phyloP scores from a whole-genome alignment of 1,284 basidiomycete species.

The Ceratorhiza oryzae-sativae region DNA sequence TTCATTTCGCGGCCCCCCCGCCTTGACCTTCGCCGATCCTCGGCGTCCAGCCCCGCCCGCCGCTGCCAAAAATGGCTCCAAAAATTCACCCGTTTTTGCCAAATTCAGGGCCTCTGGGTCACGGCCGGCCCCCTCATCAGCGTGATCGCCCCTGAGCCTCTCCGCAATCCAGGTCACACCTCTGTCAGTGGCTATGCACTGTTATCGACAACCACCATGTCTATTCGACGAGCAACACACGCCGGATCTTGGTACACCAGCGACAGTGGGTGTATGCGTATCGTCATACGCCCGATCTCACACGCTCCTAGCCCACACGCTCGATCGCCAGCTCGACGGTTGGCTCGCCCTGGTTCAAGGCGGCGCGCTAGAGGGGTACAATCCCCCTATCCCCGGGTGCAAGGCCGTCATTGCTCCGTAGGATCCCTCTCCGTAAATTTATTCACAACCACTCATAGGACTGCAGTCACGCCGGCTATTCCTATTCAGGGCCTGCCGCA shows the following conservation, averaged over 20 bases:
- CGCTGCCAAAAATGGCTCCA: too few relatives aligned
- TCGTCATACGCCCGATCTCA: constrained; percentile 13
- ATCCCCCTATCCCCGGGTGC: constrained; percentile 73
- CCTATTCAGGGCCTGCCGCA: constrained; percentile 91
- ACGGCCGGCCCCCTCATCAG: background rate
- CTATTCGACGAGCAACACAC: constrained; percentile 70
- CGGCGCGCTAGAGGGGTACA: constrained; percentile 53
- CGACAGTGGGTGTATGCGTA: constrained; percentile 60
- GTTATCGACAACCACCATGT: constrained; percentile 17
- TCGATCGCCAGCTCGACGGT: constrained; percentile 66
- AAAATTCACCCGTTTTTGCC: too few relatives aligned
- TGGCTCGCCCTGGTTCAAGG: constrained; percentile 68
- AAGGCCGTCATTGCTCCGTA: constrained; percentile 98
- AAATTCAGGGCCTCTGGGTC: constrained; percentile 2
- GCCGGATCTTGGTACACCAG: constrained; percentile 91
- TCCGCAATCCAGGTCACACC: constrained; percentile 5
- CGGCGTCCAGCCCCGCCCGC: too few relatives aligned
- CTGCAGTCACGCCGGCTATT: constrained; percentile 92
- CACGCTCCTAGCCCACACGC: constrained; percentile 44
- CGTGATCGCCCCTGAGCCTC: constrained; percentile 15
- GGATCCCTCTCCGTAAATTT: constrained; percentile 48
- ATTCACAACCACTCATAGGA: background rate
- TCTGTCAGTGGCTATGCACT: constrained; percentile 28
- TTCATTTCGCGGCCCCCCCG: background rate
- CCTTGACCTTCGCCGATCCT: too few relatives aligned